Evolutionary conservation across 345 rosid genomes (phyloP), one percentile per base, ranked within the genome.

Genomic region (Hibiscus trionum): DNA sequence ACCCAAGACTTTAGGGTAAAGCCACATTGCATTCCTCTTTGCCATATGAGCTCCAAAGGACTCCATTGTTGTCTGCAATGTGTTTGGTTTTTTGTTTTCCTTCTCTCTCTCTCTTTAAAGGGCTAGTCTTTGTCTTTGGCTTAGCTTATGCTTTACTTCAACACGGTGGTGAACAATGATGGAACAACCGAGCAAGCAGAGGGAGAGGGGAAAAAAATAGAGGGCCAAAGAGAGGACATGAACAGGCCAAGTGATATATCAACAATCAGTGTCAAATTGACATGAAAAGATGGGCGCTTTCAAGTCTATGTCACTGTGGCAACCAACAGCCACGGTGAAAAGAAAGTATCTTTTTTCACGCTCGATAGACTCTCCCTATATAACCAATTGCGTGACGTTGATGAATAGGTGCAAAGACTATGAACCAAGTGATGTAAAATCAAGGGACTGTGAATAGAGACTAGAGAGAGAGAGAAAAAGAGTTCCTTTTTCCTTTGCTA

Each of bases 281-380:
- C 94, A 87, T 83, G 94, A 89, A 89, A 87, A 83, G 91, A 89
- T 89, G 88, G 91, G 91, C 72, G 91, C 91, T 89, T 84, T 89
- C 91, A 83, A 83, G 85, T 83, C 88, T 75, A 67, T 79, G 73
- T 80, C 91, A 85, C 87, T 86, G 88, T 84, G 86, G 82, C 86
- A 78, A 83, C 86, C 82, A 86, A 85, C 87, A 77, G 60, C 81
- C 78, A 78, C n/a, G 76, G 84, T 75, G 75, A 74, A 79, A 79
- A 72, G 52, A 77, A 76, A 19, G 12, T 80, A 26, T 39, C 66
- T 35, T 11, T 58, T 21, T 27, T 17, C 33, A 21, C 66, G 56
- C 17, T 15, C n/a, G 3, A 0, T 44, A 15, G 15, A 0, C 24
- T 12, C 56, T 26, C 24, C 4, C 26, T 50, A 50, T 4, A 52